Conservation (phyloP, 2,329 filamentous ascomycete species). For the Fusarium graminum region DNA sequence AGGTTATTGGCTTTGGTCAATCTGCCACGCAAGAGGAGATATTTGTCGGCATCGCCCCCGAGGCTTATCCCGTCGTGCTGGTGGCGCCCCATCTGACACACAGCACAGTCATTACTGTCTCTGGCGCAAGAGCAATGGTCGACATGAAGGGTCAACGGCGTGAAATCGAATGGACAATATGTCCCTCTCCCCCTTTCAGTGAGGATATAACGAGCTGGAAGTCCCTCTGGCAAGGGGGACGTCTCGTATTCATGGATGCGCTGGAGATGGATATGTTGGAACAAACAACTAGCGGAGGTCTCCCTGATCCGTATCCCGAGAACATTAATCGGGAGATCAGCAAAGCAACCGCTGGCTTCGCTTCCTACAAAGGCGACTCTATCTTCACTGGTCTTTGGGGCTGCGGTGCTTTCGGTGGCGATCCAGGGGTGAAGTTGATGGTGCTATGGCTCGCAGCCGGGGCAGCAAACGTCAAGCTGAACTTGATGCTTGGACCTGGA, state of each 20-base stretch:
- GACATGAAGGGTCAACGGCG: conserved; percentile 50
- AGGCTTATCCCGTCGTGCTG: conserved; percentile 53
- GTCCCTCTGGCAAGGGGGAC: conserved; percentile 41
- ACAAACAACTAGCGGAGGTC: not conserved
- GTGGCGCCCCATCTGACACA: conserved; percentile 50
- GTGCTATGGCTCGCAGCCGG: conserved; percentile 53
- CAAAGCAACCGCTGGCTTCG: conserved; percentile 51
- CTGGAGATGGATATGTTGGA: conserved; percentile 53
- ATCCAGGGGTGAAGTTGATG: conserved; percentile 51
- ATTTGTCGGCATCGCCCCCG: conserved; percentile 53
- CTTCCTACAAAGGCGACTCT: conserved; percentile 30
- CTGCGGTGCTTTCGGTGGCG: conserved; percentile 54
- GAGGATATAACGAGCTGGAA: conserved; percentile 4
- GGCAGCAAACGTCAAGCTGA: conserved; percentile 38
- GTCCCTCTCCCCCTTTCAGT: not conserved
- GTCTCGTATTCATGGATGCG: conserved; percentile 55
- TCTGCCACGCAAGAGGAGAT: conserved; percentile 56
- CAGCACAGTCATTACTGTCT: conserved; percentile 48
- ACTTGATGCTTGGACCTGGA: conserved; percentile 34
- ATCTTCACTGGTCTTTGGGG: conserved; percentile 53
- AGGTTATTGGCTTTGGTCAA: conserved; percentile 53
- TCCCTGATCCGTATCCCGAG: conserved; percentile 47
- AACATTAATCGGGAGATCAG: conserved; percentile 51
- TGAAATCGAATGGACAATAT: conserved; percentile 45
- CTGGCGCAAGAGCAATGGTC: conserved; percentile 50